A percentile compares a stretch with the other conserved stretches of the same genome.
These are phyloP conservation scores for Aspergillus versicolor DNA, from an alignment of 2,329 filamentous ascomycete genomes.

Conservation along the genomic window DNA sequence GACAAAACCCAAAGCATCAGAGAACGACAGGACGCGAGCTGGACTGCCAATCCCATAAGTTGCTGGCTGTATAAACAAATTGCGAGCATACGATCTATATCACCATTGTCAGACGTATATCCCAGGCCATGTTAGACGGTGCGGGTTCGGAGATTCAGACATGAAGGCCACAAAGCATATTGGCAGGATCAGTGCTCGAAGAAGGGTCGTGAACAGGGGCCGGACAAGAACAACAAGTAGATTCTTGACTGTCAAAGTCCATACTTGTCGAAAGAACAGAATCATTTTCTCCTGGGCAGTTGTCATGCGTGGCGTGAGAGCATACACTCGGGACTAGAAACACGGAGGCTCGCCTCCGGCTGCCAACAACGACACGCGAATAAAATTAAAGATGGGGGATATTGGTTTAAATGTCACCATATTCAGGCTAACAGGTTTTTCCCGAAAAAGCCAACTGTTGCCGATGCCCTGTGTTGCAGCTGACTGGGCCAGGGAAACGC, in stretches of 20 bases:
- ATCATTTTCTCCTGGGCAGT: conserved; percentile 18
- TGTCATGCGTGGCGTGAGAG: neutral
- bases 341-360: neutral
- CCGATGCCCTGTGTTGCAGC: neutral
- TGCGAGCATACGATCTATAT: conserved; percentile 65
- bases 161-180: conserved; percentile 54
- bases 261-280: conserved; percentile 52
- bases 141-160: conserved; percentile 20
- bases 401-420: conserved; percentile 1
- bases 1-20: conserved; percentile 61
- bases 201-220: conserved; percentile 53
- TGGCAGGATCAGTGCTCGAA: conserved; percentile 57
- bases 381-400: neutral
- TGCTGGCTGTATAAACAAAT: conserved; percentile 77
- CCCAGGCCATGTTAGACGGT: neutral
- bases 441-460: neutral
- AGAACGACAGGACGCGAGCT: conserved; percentile 62
- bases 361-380: neutral
- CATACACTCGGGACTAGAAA: neutral
- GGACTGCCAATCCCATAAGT: conserved; percentile 69
- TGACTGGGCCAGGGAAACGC: neutral
- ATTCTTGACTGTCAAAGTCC: conserved; percentile 59
- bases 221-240: conserved; percentile 55
- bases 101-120: neutral
- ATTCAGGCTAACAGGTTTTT: neutral